These are phyloP conservation scores for Microthlaspi erraticum DNA, from an alignment of 345 rosid species.

Conservation along the genomic window DNA sequence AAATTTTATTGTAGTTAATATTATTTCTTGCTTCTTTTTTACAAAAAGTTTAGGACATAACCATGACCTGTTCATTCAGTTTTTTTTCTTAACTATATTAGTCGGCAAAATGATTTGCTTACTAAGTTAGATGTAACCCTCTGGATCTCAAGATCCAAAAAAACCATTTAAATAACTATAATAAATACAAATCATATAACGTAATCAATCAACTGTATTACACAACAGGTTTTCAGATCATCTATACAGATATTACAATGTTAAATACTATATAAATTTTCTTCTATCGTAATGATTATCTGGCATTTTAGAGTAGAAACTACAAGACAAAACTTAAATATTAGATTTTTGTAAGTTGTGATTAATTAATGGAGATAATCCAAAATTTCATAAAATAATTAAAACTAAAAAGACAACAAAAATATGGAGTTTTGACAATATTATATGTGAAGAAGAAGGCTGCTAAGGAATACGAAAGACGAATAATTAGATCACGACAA, in stretches of 20 bases:
- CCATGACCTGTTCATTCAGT: not conserved
- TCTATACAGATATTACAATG: conserved; percentile 11
- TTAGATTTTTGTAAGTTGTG: conserved; percentile 36
- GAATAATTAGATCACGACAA: conserved; percentile 50
- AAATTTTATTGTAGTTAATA: not conserved
- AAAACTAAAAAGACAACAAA: conserved; percentile 13
- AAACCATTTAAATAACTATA: conserved; percentile 14
- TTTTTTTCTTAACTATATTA: not conserved
- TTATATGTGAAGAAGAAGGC: conserved; percentile 30
- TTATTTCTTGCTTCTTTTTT: conserved; percentile 5
- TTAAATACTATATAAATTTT: not conserved
- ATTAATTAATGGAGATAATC: conserved; percentile 14
- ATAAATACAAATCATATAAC: conserved; percentile 19
- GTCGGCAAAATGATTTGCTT: conserved; percentile 33
- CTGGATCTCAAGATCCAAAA: conserved; percentile 26
- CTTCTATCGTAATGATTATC: not conserved
- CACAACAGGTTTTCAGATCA: not conserved
- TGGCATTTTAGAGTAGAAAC: conserved; percentile 10
- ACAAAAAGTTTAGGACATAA: conserved; percentile 19
- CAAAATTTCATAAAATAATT: conserved; percentile 18
- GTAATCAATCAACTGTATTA: conserved; percentile 31
- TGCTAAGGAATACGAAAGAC: conserved; percentile 35
- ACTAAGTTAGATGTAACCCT: conserved; percentile 36
- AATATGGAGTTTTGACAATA: conserved; percentile 12
- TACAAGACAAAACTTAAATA: conserved; percentile 13